Conservation (phyloP, 2,329 filamentous ascomycete genomes). For the Colletotrichum godetiae region DNA sequence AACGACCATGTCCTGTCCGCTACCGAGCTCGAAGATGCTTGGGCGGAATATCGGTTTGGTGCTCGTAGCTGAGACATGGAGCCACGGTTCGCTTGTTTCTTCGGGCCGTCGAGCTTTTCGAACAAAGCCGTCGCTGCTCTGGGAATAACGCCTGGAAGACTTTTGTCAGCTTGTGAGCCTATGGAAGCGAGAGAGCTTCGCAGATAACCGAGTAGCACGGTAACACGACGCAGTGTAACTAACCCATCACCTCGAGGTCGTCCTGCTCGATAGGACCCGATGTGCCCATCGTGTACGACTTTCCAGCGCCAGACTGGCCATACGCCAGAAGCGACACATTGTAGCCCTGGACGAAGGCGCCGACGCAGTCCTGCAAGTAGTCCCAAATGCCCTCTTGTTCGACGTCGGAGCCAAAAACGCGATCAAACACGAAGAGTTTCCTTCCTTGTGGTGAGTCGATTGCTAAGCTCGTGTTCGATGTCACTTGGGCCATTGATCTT, state of each 20-base stretch:
- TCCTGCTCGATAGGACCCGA: constrained; percentile 84
- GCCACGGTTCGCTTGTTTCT: constrained; percentile 65
- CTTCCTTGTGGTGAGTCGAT: constrained; percentile 93
- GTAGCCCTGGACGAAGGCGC: constrained; percentile 93
- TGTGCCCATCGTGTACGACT: constrained; percentile 99
- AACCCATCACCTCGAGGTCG: constrained; percentile 81
- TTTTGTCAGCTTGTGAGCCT: not conserved
- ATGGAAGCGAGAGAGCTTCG: not conserved
- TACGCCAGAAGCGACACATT: constrained; percentile 98
- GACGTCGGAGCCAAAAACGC: constrained; percentile 87
- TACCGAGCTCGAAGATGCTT: constrained; percentile 52
- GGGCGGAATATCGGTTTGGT: constrained; percentile 81
- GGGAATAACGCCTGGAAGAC: constrained; percentile 85
- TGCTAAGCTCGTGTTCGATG: constrained; percentile 83
- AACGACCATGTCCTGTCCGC: constrained; percentile 87
- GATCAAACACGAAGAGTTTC: constrained; percentile 96
- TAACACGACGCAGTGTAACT: constrained; percentile 46
- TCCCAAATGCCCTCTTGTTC: constrained; percentile 93
- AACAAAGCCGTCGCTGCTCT: constrained; percentile 89
- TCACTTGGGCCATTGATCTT: constrained; percentile 90
- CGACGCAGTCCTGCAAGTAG: constrained; percentile 90
- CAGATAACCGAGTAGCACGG: not conserved
- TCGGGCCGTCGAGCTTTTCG: constrained; percentile 79
- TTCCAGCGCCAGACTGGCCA: constrained; percentile 96
- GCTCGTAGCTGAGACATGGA: constrained; percentile 83